Evolutionary conservation across 2,329 filamentous ascomycete species (phyloP).

Genomic region (Scorias spongiosa): DNA sequence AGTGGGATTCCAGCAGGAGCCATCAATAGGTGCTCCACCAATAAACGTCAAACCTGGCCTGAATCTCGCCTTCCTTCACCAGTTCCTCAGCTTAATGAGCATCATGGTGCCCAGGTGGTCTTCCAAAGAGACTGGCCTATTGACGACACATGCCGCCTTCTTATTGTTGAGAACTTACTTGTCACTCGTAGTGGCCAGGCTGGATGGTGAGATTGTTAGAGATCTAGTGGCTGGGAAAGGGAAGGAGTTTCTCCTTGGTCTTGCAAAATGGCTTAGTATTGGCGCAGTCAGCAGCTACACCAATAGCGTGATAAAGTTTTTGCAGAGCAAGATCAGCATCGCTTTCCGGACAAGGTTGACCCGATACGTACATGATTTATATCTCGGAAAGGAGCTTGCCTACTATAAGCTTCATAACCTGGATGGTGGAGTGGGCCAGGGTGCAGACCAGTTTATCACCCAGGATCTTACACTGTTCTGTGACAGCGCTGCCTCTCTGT

Average conservation of each 20-base stretch:
- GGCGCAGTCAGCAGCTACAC: conserved; percentile 91
- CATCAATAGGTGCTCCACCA: conserved; percentile 49
- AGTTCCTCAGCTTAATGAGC: conserved; percentile 88
- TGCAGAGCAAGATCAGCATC: conserved; percentile 96
- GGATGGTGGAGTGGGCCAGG: conserved; percentile 81
- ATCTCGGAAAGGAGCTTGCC: conserved; percentile 84
- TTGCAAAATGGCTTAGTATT: conserved; percentile 88
- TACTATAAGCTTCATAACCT: conserved; percentile 92
- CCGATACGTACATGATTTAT: conserved; percentile 91
- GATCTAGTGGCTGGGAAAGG: conserved; percentile 94
- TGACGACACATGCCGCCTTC: conserved; percentile 80
- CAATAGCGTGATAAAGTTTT: conserved; percentile 97
- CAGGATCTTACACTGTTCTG: conserved; percentile 95
- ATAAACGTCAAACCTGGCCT: conserved; percentile 84
- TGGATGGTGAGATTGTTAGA: conserved; percentile 91
- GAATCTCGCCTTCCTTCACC: conserved; percentile 90
- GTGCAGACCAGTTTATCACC: conserved; percentile 92
- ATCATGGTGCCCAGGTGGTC: conserved; percentile 96
- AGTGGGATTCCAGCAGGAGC: conserved; percentile 42
- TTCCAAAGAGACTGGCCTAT: conserved; percentile 84
- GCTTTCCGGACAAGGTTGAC: conserved; percentile 92
- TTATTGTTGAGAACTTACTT: conserved; percentile 86
- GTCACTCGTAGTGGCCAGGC: conserved; percentile 76
- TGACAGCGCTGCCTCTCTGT: conserved; percentile 76
- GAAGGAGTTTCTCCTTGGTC: conserved; percentile 71